Conservation (phyloP, 2,329 filamentous ascomycete species). For the Xylariales sp. region DNA sequence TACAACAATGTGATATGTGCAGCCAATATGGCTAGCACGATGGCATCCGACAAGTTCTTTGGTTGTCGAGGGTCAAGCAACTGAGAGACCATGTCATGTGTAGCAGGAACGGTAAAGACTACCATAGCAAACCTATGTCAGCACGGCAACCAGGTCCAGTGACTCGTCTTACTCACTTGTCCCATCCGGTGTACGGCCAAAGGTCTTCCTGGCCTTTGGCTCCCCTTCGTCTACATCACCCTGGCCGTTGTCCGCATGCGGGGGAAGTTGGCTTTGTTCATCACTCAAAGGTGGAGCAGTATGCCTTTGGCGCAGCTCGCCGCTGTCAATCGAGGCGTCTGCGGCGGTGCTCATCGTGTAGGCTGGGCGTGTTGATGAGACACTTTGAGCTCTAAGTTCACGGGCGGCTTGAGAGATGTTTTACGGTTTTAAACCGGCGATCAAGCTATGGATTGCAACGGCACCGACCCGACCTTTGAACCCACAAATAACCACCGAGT, state of each 20-base stretch:
- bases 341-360: conserved; percentile 19
- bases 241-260: conserved; percentile 13
- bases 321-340: conserved; percentile 14
- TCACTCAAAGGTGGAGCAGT: conserved; percentile 11
- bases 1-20: conserved; percentile 71
- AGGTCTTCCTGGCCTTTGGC: conserved; percentile 63
- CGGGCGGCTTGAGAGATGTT: not conserved
- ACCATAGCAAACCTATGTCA: conserved; percentile 12
- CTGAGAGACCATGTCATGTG: conserved; percentile 98
- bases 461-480: not conserved
- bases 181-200: conserved; percentile 85
- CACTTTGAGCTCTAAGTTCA: not conserved
- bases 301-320: conserved; percentile 25
- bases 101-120: conserved; percentile 96
- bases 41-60: conserved; percentile 84
- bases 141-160: conserved; percentile 1
- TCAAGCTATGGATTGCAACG: not conserved
- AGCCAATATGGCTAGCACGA: conserved; percentile 74
- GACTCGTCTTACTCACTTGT: conserved; percentile 61
- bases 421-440: no score
- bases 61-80: conserved; percentile 89
- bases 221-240: conserved; percentile 11
- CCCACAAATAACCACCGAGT: conserved; percentile 4
- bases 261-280: conserved; percentile 10
- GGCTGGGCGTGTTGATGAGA: not conserved